Evolutionary conservation across 345 rosid species (phyloP).

Genomic region (Dimocarpus longan): DNA sequence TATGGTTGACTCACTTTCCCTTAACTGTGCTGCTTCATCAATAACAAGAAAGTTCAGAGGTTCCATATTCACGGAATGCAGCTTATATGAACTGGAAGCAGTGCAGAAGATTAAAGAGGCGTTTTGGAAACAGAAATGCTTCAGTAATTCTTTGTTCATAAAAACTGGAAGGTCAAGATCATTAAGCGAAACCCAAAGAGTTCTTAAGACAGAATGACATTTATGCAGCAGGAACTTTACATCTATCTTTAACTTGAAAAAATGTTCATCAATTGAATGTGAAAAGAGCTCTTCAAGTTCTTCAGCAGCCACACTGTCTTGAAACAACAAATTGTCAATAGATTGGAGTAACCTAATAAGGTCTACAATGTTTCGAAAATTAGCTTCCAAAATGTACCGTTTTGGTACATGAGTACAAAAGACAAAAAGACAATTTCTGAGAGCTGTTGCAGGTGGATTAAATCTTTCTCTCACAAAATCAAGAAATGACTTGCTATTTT

Average conservation of each 20-base stretch:
- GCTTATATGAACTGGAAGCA: slow-evolving; percentile 35
- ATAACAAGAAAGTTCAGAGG: slow-evolving; percentile 45
- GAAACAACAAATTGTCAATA: slow-evolving; percentile 20
- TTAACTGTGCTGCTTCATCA: slow-evolving; percentile 65
- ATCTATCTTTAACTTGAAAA: background rate
- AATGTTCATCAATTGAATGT: background rate
- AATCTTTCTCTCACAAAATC: slow-evolving; percentile 32
- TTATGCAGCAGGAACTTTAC: background rate
- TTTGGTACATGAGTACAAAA: slow-evolving; percentile 36
- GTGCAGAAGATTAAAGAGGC: slow-evolving; percentile 49
- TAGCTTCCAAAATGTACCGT: slow-evolving; percentile 18
- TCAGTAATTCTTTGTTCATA: background rate
- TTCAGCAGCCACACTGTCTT: slow-evolving; percentile 21
- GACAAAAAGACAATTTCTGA: slow-evolving; percentile 23
- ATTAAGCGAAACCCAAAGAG: slow-evolving; percentile 12
- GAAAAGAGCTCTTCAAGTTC: no score
- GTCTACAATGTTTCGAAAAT: background rate
- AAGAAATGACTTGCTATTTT: slow-evolving; percentile 28
- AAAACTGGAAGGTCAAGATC: slow-evolving; percentile 31
- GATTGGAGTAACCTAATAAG: slow-evolving; percentile 27
- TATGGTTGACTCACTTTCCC: slow-evolving; percentile 55
- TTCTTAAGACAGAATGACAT: slow-evolving; percentile 28
- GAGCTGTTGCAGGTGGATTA: background rate
- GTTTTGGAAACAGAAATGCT: slow-evolving; percentile 33
- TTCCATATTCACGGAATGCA: slow-evolving; percentile 20